These are phyloP conservation scores for Hymenoscyphus scutula DNA, from an alignment of 2,329 filamentous ascomycete genomes.

Conservation along the genomic window DNA sequence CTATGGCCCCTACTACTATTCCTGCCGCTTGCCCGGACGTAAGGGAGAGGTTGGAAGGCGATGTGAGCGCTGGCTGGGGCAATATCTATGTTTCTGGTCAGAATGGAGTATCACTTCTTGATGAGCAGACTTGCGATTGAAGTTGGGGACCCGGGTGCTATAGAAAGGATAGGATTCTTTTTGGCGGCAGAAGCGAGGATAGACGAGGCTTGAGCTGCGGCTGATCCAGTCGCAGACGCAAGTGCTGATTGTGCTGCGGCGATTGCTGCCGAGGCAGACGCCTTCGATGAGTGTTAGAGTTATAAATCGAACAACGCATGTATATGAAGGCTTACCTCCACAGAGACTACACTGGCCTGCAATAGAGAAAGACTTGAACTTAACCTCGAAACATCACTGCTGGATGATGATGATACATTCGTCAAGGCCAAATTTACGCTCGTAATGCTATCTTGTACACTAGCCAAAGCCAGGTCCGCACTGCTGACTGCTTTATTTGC, in stretches of 20 bases:
- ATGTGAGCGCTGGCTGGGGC: neutral
- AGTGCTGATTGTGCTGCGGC: conserved; percentile 20
- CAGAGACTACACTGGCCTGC: conserved; percentile 15
- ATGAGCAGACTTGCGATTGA: no score
- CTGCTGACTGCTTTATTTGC: conserved; percentile 16
- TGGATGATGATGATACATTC: conserved; percentile 14
- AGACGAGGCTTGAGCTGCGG: neutral
- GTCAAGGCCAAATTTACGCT: neutral
- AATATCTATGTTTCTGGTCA: neutral
- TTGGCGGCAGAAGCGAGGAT: no score
- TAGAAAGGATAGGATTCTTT: no score
- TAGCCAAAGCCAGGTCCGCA: conserved; percentile 17
- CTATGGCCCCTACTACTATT: conserved; percentile 15
- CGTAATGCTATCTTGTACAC: conserved; percentile 9
- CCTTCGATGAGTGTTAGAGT: neutral
- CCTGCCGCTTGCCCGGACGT: conserved; percentile 16
- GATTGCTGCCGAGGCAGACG: conserved; percentile 21
- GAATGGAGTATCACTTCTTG: neutral
- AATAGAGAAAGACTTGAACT: conserved; percentile 20
- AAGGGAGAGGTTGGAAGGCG: conserved; percentile 7
- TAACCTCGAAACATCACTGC: conserved; percentile 20
- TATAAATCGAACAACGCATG: neutral
- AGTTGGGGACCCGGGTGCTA: no score
- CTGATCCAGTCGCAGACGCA: conserved; percentile 16
- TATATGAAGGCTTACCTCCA: conserved; percentile 13